Evolutionary conservation across 176 grass and related monocot genomes (phyloP).

Genomic region (Ampelocalamus luodianensis): DNA sequence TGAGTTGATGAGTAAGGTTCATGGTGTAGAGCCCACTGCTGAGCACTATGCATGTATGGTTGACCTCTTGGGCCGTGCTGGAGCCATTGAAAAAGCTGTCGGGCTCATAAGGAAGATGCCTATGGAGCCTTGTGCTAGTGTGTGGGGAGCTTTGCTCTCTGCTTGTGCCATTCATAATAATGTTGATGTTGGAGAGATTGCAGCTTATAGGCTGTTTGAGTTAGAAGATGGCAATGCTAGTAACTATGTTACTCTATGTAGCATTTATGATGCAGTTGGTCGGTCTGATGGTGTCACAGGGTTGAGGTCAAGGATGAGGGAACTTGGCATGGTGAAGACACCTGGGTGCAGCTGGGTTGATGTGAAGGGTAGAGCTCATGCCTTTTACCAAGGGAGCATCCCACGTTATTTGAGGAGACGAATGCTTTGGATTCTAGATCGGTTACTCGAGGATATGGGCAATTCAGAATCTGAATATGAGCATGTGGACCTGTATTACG

Average conservation of each 20-base stretch:
- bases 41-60: conserved; percentile 79
- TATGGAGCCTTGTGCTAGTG: conserved; percentile 44
- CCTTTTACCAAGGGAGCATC: conserved; percentile 63
- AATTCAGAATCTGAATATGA: conserved; percentile 39
- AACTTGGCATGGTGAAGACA: conserved; percentile 66
- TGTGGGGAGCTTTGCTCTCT: conserved; percentile 66
- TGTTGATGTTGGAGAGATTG: conserved; percentile 63
- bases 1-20: conserved; percentile 46
- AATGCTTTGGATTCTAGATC: conserved; percentile 53
- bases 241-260: conserved; percentile 63
- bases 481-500: neutral
- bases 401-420: conserved; percentile 31
- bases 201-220: conserved; percentile 61
- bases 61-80: conserved; percentile 60
- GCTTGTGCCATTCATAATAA: conserved; percentile 58
- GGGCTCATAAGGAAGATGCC: conserved; percentile 54
- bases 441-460: conserved; percentile 33
- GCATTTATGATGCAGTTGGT: conserved; percentile 60
- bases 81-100: conserved; percentile 56
- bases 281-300: conserved; percentile 43
- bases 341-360: conserved; percentile 64
- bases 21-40: conserved; percentile 36
- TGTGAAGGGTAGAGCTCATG: conserved; percentile 53
- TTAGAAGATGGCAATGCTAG: conserved; percentile 60
- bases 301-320: conserved; percentile 67